Percentiles rank a stretch among this genome's conserved stretches.
These are phyloP conservation scores for Tuber aestivum DNA, from an alignment of 495 filamentous ascomycete genomes.

Conservation along the genomic window DNA sequence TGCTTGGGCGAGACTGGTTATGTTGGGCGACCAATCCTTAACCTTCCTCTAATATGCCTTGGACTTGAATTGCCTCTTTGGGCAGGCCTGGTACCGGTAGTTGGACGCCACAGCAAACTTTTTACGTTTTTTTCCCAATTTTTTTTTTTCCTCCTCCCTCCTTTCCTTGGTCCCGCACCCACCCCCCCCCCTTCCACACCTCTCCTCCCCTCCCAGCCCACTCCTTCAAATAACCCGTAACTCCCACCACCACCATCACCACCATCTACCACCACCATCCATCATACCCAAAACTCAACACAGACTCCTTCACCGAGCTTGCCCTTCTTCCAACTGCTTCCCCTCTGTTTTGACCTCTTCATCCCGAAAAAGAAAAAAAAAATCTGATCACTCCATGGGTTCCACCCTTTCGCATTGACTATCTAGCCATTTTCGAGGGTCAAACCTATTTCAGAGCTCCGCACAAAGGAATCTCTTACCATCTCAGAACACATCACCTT, in stretches of 20 bases:
- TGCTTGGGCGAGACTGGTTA: neutral
- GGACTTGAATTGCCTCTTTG: neutral
- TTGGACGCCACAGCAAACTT: neutral
- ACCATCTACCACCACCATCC: neutral
- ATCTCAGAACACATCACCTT: constrained; percentile 10
- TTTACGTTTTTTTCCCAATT: neutral
- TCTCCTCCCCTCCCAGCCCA: neutral
- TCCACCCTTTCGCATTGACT: constrained; percentile 41
- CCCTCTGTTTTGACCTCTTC: neutral
- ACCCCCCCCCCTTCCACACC: neutral
- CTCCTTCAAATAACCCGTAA: constrained; percentile 11
- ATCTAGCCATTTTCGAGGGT: constrained; percentile 33
- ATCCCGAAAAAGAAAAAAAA: neutral
- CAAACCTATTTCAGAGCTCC: constrained; percentile 18
- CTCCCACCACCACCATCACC: neutral
- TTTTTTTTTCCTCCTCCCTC: neutral
- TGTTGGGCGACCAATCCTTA: neutral
- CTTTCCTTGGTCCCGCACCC: neutral
- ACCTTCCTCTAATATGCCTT: neutral
- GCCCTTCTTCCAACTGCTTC: neutral
- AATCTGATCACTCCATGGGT: constrained; percentile 8
- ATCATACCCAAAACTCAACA: neutral
- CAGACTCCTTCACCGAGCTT: neutral
- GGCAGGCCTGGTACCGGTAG: neutral
- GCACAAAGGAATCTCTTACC: constrained; percentile 8